phyloP scores from a whole-genome alignment of 2,329 filamentous ascomycete genomes.

The Sporothrix variecibatus region DNA sequence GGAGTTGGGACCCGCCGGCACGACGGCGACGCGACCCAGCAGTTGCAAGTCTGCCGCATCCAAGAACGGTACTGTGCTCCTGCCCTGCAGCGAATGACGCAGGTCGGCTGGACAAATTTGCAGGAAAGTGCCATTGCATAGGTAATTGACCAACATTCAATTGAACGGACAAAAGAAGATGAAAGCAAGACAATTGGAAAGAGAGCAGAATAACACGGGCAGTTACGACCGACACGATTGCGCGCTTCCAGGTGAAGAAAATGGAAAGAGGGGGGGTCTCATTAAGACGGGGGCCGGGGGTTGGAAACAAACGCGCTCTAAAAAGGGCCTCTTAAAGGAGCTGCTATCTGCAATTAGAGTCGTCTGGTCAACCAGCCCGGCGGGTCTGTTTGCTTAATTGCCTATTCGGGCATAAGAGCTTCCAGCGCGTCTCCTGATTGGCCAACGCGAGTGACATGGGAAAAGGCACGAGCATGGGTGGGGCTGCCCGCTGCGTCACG shows the following conservation, averaged over 20 bases:
- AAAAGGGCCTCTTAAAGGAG: constrained; percentile 3
- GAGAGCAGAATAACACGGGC: neutral
- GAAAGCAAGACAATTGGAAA: neutral
- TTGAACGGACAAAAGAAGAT: neutral
- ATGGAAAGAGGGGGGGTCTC: constrained; percentile 12
- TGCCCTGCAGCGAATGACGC: constrained; percentile 5
- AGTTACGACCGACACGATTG: neutral
- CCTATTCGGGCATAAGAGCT: constrained; percentile 28
- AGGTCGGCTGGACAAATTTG: neutral
- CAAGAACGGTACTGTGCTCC: neutral
- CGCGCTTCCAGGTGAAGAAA: constrained; percentile 15
- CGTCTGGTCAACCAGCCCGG: constrained; percentile 29
- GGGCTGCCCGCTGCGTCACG: constrained; percentile 26
- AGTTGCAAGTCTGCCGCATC: neutral
- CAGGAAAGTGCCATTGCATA: constrained; percentile 2
- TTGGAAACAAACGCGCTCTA: constrained; percentile 30
- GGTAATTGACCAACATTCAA: neutral
- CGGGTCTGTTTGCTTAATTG: constrained; percentile 31
- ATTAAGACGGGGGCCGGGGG: constrained; percentile 25
- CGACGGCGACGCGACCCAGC: constrained; percentile 23
- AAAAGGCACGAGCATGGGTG: constrained; percentile 28
- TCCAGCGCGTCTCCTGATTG: constrained; percentile 32
- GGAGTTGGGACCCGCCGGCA: constrained; percentile 22
- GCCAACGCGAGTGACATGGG: constrained; percentile 28
- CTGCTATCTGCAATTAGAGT: constrained; percentile 22